Evolutionary conservation across 2,329 filamentous ascomycete genomes (phyloP), one percentile per base, ranked within the genome.

Genomic region (Aspergillus fumigatus): DNA sequence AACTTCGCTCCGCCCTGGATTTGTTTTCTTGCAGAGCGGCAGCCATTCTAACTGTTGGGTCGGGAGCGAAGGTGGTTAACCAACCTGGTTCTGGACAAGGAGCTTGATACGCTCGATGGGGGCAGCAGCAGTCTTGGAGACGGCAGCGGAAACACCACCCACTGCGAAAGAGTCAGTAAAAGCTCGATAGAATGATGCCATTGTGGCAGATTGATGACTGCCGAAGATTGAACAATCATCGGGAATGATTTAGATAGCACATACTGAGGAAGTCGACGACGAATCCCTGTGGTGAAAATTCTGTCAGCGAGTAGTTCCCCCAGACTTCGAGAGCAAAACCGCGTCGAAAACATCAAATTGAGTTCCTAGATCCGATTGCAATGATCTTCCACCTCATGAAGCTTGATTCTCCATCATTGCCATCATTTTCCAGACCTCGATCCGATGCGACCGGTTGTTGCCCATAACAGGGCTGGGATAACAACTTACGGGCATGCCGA

Each of bases 51-150:
- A 25, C 23, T 14, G 19, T 6, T 48, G 53, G 43, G 35, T n/a
- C 32, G 55, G 11, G n/a, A 11, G 48, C 43, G 9, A 41, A 50
- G 38, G 43, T 51, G 59, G 48, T 26, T 59, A 54, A 84, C 91
- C 69, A 87, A 96, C 92, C 89, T 99, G 94, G 86, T 99, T 99
- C 87, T 99, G 94, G 84, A 99, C 95, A 77, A 99, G 90, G 78
- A 99, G 94, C 92, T 99, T 99, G 84, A 99, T 89, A 92, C 94
- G 94, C 92, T 99, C 94, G 74, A 99, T 99, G 82, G 94, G 94
- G 83, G 94, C 94, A 78, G 94, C 94, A 77, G 94, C 94, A 71
- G 94, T 99, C 92, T 99, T 99, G 79, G 94, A 99, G 88, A 99
- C 92, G 81, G 94, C 94, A 81, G 94, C 94, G 77, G 94, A 97